Base-by-base conservation (phyloP, 306 rosid genomes). In the Aeschynomene evenia region DNA sequence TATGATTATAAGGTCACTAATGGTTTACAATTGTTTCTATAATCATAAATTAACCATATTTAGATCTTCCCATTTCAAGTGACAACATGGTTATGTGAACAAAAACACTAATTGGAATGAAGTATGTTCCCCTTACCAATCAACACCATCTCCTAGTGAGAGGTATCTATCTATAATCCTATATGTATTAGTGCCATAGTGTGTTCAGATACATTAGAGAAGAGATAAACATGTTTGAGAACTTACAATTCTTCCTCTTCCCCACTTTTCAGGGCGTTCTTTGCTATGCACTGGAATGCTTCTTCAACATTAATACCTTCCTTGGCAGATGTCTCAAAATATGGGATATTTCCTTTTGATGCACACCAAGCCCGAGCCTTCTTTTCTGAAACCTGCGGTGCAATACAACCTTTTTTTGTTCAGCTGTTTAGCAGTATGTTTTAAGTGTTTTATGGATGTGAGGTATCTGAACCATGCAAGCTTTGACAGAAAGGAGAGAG, bases 331-430 rank as follows among this genome's bases (percentile, higher is more conserved):
- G 99, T 95, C 88, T 95, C 99, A 72, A 85, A 95, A 85, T 95
- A 95, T 19, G 96, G 99, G 73, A 95, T 95, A 78, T 91, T 89
- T 80, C 99, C 99, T 79, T 95, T 95, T 4, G 97, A 83, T 61
- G 97, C 97, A 87, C 99, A 95, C 99, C 99, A 95, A 48, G 97
- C 99, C 26, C 95, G 91, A 49, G 99, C 99, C 74, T 95, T 95
- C 83, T 91, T 95, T 79, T 89, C 97, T 0, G 99, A 89, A 40
- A 95, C 99, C 99, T 95, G 78, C 51, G 15, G 51, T n/a, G 20
- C 55, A 54, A 54, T 23, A 58, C 70, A 29, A 72, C 36, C 36
- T 61, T 39, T 16, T 64, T n/a, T 14, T 46, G 71, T 67, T 71
- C 14, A 66, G 13, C 75, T 31, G 54, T 57, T 69, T 63, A 14